phyloP scores from a whole-genome alignment of 306 rosid genomes.

The Lupinus albus region DNA sequence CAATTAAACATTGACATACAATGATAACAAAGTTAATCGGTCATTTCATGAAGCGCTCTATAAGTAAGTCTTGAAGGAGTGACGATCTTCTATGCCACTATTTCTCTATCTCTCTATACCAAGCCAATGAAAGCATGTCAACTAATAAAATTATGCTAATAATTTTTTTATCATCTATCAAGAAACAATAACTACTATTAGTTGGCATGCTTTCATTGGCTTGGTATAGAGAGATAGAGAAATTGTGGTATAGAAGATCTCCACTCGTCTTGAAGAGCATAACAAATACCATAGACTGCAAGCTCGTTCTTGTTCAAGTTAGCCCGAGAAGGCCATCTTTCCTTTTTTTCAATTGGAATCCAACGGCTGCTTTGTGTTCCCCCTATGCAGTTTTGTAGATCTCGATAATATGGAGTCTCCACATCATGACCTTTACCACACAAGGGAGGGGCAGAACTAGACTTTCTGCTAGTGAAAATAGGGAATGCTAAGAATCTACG shows the following conservation, averaged over 20 bases:
- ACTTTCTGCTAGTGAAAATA: constrained; percentile 59
- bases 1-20: constrained; percentile 17
- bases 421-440: constrained; percentile 83
- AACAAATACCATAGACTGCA: constrained; percentile 61
- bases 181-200: no score
- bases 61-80: constrained; percentile 11
- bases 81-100: no score
- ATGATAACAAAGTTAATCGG: constrained; percentile 15
- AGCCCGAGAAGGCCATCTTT: constrained; percentile 78
- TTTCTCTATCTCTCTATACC: no score
- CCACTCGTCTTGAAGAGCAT: constrained; percentile 33
- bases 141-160: no score
- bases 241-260: no score
- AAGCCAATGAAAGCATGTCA: no score
- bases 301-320: constrained; percentile 72
- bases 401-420: constrained; percentile 80
- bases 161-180: no score
- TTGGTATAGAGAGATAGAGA: no score
- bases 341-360: constrained; percentile 72
- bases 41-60: background rate
- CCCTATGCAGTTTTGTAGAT: constrained; percentile 81
- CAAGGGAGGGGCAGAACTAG: constrained; percentile 62
- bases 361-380: constrained; percentile 82
- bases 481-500: constrained; percentile 36
- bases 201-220: no score